These are phyloP conservation scores for Tuber indicum DNA, from an alignment of 495 filamentous ascomycete genomes.

Conservation along the genomic window DNA sequence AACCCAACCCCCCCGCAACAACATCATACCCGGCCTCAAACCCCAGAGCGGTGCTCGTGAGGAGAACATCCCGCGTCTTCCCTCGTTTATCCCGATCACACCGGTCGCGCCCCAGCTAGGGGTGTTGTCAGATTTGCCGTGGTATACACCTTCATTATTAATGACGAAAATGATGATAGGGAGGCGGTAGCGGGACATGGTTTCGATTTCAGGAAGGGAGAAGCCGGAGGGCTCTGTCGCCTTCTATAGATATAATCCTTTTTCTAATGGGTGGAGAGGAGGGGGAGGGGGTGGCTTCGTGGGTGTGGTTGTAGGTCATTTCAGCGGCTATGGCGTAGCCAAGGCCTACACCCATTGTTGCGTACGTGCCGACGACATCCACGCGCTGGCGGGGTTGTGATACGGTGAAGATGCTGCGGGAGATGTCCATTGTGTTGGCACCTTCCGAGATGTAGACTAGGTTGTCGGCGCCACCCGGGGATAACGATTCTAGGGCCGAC, in stretches of 20 bases:
- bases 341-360: constrained; percentile 62
- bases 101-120: constrained; percentile 40
- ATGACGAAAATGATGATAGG: constrained; percentile 59
- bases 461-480: constrained; percentile 47
- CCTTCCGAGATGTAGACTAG: constrained; percentile 61
- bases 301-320: constrained; percentile 51
- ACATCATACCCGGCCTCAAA: constrained; percentile 57
- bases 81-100: constrained; percentile 42
- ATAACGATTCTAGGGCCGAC: constrained; percentile 38
- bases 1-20: constrained; percentile 55
- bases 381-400: constrained; percentile 55
- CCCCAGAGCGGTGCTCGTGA: constrained; percentile 53
- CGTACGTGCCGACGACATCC: constrained; percentile 60
- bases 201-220: constrained; percentile 59
- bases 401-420: constrained; percentile 55
- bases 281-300: constrained; percentile 24
- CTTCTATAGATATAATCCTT: constrained; percentile 59
- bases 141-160: constrained; percentile 61
- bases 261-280: constrained; percentile 41
- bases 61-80: constrained; percentile 41
- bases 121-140: constrained; percentile 50
- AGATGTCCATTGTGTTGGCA: constrained; percentile 64
- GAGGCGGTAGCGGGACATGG: constrained; percentile 58
- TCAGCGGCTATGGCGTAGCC: constrained; percentile 60
- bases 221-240: constrained; percentile 62